Evolutionary conservation across 2,329 filamentous ascomycete genomes (phyloP).

Genomic region (Alternaria hordeiaustralica): DNA sequence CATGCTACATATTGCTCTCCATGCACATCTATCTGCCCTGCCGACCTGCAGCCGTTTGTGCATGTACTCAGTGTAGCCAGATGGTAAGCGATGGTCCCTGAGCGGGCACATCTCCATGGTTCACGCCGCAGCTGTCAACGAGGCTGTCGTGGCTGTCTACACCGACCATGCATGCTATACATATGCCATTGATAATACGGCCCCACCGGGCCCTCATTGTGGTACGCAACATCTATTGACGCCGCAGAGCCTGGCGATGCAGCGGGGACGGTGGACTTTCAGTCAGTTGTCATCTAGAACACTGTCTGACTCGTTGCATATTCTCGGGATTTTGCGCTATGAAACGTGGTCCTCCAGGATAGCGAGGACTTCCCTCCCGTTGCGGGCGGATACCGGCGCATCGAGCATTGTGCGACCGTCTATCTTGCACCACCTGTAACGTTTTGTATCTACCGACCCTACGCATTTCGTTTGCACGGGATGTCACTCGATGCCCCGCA

Average conservation of each 20-base stretch:
- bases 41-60: slow-evolving; percentile 21
- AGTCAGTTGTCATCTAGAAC: slow-evolving; percentile 29
- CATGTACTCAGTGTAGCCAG: slow-evolving; percentile 19
- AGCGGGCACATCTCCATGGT: not conserved
- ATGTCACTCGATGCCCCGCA: slow-evolving; percentile 1
- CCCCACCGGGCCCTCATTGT: slow-evolving; percentile 5
- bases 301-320: slow-evolving; percentile 28
- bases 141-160: slow-evolving; percentile 7
- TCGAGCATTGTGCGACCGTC: slow-evolving; percentile 22
- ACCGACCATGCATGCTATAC: slow-evolving; percentile 2
- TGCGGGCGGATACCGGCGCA: slow-evolving; percentile 18
- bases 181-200: not conserved
- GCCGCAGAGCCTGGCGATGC: slow-evolving; percentile 13
- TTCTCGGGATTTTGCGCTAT: slow-evolving; percentile 18
- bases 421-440: slow-evolving; percentile 16
- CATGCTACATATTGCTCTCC: slow-evolving; percentile 15
- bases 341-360: slow-evolving; percentile 20
- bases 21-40: slow-evolving; percentile 15
- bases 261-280: slow-evolving; percentile 17
- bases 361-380: slow-evolving; percentile 19
- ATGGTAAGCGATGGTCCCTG: slow-evolving; percentile 9
- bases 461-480: slow-evolving; percentile 4
- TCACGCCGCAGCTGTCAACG: slow-evolving; percentile 10
- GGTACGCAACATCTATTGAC: not conserved
- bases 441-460: slow-evolving; percentile 1